Conservation (phyloP, 169 alveolate genomes). For the Theileria equi region DNA sequence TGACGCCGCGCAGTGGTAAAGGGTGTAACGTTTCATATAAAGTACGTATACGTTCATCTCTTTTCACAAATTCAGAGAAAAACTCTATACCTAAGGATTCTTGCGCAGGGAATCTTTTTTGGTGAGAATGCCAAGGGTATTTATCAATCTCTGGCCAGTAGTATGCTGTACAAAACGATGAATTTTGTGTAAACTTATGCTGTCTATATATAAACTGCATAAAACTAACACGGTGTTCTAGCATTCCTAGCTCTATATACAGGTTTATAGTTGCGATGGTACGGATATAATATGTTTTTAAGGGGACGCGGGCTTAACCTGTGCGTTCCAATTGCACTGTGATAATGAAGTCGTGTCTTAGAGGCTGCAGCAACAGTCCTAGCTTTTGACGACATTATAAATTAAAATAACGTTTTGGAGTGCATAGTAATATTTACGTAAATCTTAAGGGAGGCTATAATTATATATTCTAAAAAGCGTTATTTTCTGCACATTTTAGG, state of each 20-base stretch:
- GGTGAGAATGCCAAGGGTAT: conserved; percentile 79
- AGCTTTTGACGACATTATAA: conserved; percentile 9
- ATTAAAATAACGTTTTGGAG: neutral
- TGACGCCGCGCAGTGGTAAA: conserved; percentile 74
- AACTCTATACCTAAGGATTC: conserved; percentile 57
- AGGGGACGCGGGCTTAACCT: conserved; percentile 53
- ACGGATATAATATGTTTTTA: conserved; percentile 71
- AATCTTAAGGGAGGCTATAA: neutral
- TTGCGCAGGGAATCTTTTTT: conserved; percentile 63
- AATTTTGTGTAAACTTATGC: neutral
- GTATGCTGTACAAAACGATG: conserved; percentile 18
- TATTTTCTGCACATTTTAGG: neutral
- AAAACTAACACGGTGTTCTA: conserved; percentile 63
- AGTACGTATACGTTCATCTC: conserved; percentile 42
- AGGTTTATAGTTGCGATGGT: conserved; percentile 72
- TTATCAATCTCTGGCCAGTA: conserved; percentile 77
- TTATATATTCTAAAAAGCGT: neutral
- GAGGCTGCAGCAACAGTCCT: conserved; percentile 8
- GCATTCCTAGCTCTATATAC: conserved; percentile 74
- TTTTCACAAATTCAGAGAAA: conserved; percentile 65
- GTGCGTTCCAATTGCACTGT: conserved; percentile 67
- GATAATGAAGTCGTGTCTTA: conserved; percentile 24
- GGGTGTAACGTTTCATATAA: conserved; percentile 72
- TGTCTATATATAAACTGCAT: neutral
- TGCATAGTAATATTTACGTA: neutral